Conservation (phyloP, 257 asterid genomes). For the Solanum commersonii region DNA sequence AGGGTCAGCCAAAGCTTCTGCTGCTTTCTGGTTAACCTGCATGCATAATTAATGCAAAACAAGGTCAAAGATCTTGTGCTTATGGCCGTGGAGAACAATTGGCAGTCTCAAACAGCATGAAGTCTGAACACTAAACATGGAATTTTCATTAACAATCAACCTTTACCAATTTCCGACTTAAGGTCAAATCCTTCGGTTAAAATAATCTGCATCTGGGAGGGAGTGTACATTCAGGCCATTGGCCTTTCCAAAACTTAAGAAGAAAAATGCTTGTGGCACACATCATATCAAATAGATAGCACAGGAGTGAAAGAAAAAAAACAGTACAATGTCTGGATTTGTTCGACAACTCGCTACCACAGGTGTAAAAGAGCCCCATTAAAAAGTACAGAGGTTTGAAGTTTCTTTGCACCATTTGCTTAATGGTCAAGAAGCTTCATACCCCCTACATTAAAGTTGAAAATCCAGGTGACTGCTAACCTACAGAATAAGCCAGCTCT, state of each 20-base stretch:
- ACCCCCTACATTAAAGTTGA: background rate
- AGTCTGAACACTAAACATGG: background rate
- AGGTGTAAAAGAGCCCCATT: background rate
- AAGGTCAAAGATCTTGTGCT: background rate
- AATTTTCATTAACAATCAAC: background rate
- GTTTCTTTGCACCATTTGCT: background rate
- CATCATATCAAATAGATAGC: background rate
- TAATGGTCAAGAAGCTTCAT: background rate
- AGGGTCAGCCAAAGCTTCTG: constrained; percentile 93
- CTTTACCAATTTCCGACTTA: background rate
- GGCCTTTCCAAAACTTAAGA: background rate
- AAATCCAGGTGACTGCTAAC: background rate
- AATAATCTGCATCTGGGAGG: background rate
- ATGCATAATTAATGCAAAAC: background rate
- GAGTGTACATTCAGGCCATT: background rate
- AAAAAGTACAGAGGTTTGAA: background rate
- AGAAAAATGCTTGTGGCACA: background rate
- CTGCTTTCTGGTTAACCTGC: constrained; percentile 87
- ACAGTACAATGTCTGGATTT: background rate
- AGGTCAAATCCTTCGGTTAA: background rate
- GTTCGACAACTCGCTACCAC: background rate
- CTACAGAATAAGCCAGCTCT: background rate
- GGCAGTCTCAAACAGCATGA: background rate
- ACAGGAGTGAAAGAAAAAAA: background rate
- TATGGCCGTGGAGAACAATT: background rate